These are phyloP conservation scores for Asterophora lycoperdoides DNA, from an alignment of 768 basidiomycete genomes.

Conservation along the genomic window DNA sequence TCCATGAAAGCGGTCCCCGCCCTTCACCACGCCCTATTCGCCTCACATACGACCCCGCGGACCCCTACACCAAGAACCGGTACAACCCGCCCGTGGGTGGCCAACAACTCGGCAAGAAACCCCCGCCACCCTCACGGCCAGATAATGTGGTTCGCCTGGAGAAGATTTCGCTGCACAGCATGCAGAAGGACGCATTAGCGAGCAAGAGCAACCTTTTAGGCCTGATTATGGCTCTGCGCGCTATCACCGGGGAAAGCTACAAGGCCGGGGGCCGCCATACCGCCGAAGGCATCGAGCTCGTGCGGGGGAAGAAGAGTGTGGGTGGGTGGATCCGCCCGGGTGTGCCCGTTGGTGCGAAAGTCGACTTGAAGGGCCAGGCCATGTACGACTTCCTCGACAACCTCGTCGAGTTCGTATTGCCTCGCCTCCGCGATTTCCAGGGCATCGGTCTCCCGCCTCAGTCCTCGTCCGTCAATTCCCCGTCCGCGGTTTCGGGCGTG, in stretches of 20 bases:
- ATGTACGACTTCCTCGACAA: conserved; percentile 94
- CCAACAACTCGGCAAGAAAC: conserved; percentile 59
- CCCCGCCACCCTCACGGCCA: conserved; percentile 59
- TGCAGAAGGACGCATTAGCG: conserved; percentile 74
- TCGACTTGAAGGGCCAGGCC: conserved; percentile 82
- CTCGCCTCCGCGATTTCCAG: conserved; percentile 84
- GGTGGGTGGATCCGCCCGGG: conserved; percentile 84
- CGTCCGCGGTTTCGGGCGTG: conserved; percentile 79
- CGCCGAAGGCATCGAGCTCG: conserved; percentile 74
- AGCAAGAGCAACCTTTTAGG: conserved; percentile 73
- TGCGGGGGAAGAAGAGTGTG: conserved; percentile 60
- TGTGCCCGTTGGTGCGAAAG: conserved; percentile 82
- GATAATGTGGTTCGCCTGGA: conserved; percentile 75
- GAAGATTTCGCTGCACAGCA: conserved; percentile 79
- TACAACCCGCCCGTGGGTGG: conserved; percentile 74
- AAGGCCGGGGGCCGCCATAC: conserved; percentile 68
- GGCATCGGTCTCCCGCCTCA: conserved; percentile 79
- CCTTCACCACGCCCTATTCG: conserved; percentile 55
- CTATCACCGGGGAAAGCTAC: conserved; percentile 79
- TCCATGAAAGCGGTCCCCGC: conserved; percentile 59
- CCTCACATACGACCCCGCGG: conserved; percentile 65
- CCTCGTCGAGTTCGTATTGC: conserved; percentile 92
- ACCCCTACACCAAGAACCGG: conserved; percentile 82
- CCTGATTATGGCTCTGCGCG: conserved; percentile 84
- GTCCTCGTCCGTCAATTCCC: conserved; percentile 63